A percentile compares a stretch with the other conserved stretches of the same genome.
phyloP scores from a whole-genome alignment of 1,284 basidiomycete species.

The Heliocybe sulcata region DNA sequence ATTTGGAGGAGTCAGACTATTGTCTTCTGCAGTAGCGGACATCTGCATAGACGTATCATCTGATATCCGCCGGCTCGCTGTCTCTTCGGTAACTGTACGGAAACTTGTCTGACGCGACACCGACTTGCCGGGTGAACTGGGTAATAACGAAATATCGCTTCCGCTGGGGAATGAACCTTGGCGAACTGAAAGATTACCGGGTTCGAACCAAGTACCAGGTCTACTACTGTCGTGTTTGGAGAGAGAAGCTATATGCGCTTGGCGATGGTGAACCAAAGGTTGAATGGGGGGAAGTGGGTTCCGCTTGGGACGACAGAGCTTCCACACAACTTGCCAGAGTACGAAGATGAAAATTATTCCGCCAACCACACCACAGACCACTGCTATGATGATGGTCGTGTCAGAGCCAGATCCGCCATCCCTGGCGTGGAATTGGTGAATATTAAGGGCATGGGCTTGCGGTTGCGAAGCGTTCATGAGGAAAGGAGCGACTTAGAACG shows the following conservation, averaged over 20 bases:
- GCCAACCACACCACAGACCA: constrained; percentile 33
- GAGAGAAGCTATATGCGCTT: constrained; percentile 33
- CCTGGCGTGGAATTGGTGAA: neutral
- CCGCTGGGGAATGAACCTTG: constrained; percentile 9
- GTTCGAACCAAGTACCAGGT: constrained; percentile 16
- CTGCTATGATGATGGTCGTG: constrained; percentile 40
- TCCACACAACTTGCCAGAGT: constrained; percentile 30
- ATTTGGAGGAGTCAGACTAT: constrained; percentile 17
- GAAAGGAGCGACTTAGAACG: neutral
- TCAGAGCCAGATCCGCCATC: neutral
- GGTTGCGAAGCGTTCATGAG: neutral
- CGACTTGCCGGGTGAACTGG: constrained; percentile 10
- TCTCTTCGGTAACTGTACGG: constrained; percentile 18
- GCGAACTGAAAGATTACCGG: constrained; percentile 9
- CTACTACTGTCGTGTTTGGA: constrained; percentile 13
- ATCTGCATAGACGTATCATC: constrained; percentile 17
- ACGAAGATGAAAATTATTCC: constrained; percentile 29
- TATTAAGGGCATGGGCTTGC: neutral
- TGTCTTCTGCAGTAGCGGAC: constrained; percentile 13
- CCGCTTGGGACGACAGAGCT: constrained; percentile 16
- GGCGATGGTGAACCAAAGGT: constrained; percentile 50
- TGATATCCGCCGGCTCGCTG: constrained; percentile 10
- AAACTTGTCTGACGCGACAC: constrained; percentile 15
- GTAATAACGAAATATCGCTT: constrained; percentile 23
- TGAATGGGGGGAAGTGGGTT: constrained; percentile 49